Conservation (phyloP, 345 rosid genomes). For the Camelina sativa region DNA sequence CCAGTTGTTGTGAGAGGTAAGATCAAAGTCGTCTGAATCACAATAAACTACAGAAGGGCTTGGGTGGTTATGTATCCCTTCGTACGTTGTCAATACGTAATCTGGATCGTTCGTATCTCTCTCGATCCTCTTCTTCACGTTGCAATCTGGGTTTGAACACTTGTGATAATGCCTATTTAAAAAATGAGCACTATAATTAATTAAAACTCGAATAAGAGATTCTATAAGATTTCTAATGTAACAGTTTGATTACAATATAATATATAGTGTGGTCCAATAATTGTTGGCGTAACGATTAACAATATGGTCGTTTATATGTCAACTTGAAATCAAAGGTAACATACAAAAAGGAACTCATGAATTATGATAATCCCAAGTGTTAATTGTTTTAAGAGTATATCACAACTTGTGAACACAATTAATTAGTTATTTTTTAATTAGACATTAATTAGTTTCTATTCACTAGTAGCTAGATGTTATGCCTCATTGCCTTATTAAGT, state of each 20-base stretch:
- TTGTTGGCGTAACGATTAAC: conserved; percentile 25
- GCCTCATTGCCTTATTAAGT: background rate
- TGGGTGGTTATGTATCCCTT: conserved; percentile 72
- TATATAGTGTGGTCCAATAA: conserved; percentile 26
- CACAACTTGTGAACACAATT: conserved; percentile 36
- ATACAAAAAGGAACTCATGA: conserved; percentile 19
- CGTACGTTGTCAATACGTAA: conserved; percentile 83
- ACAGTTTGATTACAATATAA: conserved; percentile 7
- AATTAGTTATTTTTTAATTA: background rate
- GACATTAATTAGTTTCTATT: conserved; percentile 4
- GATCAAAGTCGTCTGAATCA: conserved; percentile 41
- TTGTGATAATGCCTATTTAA: conserved; percentile 74
- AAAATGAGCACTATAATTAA: conserved; percentile 16
- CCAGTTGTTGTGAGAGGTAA: conserved; percentile 25
- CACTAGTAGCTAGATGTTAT: background rate
- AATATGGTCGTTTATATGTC: conserved; percentile 18
- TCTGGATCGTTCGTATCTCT: conserved; percentile 66
- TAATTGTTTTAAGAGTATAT: conserved; percentile 27
- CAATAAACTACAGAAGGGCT: conserved; percentile 46
- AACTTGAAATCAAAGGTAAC: conserved; percentile 33
- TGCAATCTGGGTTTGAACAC: conserved; percentile 74
- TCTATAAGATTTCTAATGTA: background rate
- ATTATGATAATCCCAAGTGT: conserved; percentile 32
- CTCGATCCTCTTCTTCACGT: conserved; percentile 86
- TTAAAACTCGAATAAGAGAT: conserved; percentile 8